Base-by-base conservation (phyloP, 306 rosid species). In the Glycine latifolia region DNA sequence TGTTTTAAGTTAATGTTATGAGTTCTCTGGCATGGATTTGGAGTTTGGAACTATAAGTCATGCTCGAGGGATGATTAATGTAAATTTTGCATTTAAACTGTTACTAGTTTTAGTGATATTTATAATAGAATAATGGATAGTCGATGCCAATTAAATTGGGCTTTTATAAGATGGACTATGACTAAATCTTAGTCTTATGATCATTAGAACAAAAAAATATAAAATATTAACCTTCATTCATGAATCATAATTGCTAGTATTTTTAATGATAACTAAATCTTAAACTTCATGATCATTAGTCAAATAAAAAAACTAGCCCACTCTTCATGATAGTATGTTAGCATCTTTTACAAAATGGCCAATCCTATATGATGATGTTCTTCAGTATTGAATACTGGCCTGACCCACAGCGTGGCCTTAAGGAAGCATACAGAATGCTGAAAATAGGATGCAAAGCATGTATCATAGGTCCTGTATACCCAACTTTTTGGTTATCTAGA, bases 381-480 rank as follows among this genome's bases (percentile, higher is more conserved):
- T 75, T 79, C 88, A 94, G 98, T 73, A 94, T 92, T 1, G 96
- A 92, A 80, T 89, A 91, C 82, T 94, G 98, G 97, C 93, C 93
- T 20, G 98, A 94, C 79, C 97, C 94, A 60, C 98, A 92, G 78
- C 94, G 97, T 13, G 96, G 97, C 68, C 91, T 94, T 71, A 89
- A 31, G 82, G 98, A 94, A 86, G 98, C 96, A 71, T 94, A 92
- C 82, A 87, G 94, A 83, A 92, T 94, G 55, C 58, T 94, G 69
- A 92, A 85, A 84, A 87, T 89, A 37, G 96, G 98, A 79, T 96
- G 97, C 71, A 94, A 89, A 83, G 94, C 97, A 44, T 94, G 97
- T 20, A 0, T 92, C 66, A 91, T 94, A 82, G 98, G 98, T 81
- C 98, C 98, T 4, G 96, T 92, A 66, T 85, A 94, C 87, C 97